These are phyloP conservation scores for Neoboletus magnificus DNA, from an alignment of 768 basidiomycete genomes.

Conservation along the genomic window DNA sequence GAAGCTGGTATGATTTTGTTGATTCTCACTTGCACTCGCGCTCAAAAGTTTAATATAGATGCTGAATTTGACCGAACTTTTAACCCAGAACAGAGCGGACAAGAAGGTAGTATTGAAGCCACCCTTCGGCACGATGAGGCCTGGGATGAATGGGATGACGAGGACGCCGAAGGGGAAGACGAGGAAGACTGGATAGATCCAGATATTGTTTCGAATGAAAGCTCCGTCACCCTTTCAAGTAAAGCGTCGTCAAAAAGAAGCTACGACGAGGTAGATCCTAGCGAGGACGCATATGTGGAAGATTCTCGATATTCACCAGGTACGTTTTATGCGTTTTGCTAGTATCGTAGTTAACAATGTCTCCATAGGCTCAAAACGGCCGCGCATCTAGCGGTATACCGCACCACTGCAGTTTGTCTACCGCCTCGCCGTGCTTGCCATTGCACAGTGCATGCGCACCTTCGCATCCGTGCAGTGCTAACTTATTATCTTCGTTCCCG, in stretches of 20 bases:
- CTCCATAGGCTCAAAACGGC: slow-evolving; percentile 42
- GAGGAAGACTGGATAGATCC: slow-evolving; percentile 45
- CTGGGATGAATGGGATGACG: slow-evolving; percentile 33
- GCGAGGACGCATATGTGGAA: slow-evolving; percentile 36
- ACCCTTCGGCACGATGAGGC: slow-evolving; percentile 12
- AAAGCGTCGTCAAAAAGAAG: slow-evolving; percentile 47
- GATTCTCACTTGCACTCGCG: background rate
- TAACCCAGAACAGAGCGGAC: slow-evolving; percentile 12
- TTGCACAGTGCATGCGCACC: background rate
- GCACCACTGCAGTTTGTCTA: background rate
- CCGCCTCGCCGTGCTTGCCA: background rate
- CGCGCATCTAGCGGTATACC: slow-evolving; percentile 36
- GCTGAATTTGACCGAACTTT: slow-evolving; percentile 28
- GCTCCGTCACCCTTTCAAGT: slow-evolving; percentile 55
- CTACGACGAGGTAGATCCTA: slow-evolving; percentile 46
- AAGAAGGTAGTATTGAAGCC: slow-evolving; percentile 17
- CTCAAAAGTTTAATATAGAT: slow-evolving; percentile 15
- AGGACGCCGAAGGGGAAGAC: slow-evolving; percentile 46
- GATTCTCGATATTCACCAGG: slow-evolving; percentile 45
- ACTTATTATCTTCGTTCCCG: slow-evolving; percentile 26
- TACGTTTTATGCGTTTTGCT: slow-evolving; percentile 17
- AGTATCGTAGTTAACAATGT: background rate
- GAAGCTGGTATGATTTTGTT: slow-evolving; percentile 27
- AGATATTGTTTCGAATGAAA: slow-evolving; percentile 48
- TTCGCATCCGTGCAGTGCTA: slow-evolving; percentile 16